Evolutionary conservation across 768 basidiomycete species (phyloP), one percentile per base, ranked within the genome.

Genomic region (Russula ochroleuca): DNA sequence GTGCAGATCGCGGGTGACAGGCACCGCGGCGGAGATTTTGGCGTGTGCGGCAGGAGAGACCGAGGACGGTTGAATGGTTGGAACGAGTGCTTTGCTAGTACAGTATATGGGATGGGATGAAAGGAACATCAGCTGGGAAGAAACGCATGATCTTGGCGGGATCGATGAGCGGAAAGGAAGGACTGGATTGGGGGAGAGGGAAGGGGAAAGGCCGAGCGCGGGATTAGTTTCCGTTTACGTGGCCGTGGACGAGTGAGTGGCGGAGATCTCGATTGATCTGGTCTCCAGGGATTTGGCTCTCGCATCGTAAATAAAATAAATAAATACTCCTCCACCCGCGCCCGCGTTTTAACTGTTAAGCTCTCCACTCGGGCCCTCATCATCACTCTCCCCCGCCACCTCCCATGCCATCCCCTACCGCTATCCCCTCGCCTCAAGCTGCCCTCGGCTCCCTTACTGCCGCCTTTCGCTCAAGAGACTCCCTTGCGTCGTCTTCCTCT

Each of bases 401-500:
- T 4, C 50, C 17, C 15, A 61, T 54, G 52, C 35, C 52, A 15
- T 61, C 60, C 52, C 53, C 60, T 48, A 21, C 60, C 21, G 15
- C 52, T 3, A 1, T 61, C 47, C 60, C 60, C 6, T 54, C 45
- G 1, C 37, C 55, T 13, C 61, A 64, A 8, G 19, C 62, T 10
- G 35, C 65, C 62, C 61, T 57, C 41, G 58, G 63, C 31, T 56
- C 68, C 13, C 66, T 61, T 23, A 40, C 66, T 21, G 57, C 61
- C 45, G 69, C 63, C 14, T 59, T 60, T 45, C 60, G 64, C 37
- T 59, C 53, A 1, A 45, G 67, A 45, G 52, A 69, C 41, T 59
- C 67, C 54, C 35, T 64, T 28, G 21, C 64, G 2, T 65, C 66
- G 8, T 67, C 67, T 10, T 61, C 69, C 4, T 66, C 62, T 35